Evolutionary conservation across 2,329 filamentous ascomycete genomes (phyloP).

Genomic region (Aspergillus awamori): DNA sequence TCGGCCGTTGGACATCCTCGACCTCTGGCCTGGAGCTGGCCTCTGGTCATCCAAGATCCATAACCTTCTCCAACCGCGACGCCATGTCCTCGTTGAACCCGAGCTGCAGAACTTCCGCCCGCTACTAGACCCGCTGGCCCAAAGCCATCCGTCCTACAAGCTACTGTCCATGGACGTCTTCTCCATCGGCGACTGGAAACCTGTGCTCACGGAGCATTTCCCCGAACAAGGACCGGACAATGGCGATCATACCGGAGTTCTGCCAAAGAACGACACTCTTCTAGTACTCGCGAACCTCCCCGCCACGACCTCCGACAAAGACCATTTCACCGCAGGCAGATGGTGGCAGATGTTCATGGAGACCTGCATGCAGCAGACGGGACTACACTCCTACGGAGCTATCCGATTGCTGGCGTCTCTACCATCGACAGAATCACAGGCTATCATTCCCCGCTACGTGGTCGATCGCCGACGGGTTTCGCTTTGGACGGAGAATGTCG

Average conservation of each 20-base stretch:
- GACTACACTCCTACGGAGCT: slow-evolving; percentile 75
- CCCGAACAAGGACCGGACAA: slow-evolving; percentile 54
- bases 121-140: slow-evolving; percentile 63
- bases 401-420: slow-evolving; percentile 79
- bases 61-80: slow-evolving; percentile 72
- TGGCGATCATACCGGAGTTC: slow-evolving; percentile 43
- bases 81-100: slow-evolving; percentile 81
- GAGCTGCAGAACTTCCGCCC: slow-evolving; percentile 60
- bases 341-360: slow-evolving; percentile 59
- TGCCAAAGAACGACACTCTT: slow-evolving; percentile 68
- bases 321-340: slow-evolving; percentile 55
- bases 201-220: slow-evolving; percentile 48
- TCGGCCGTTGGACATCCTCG: slow-evolving; percentile 79
- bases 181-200: slow-evolving; percentile 59
- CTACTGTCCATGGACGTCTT: slow-evolving; percentile 60
- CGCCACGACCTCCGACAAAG: slow-evolving; percentile 55
- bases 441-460: slow-evolving; percentile 64
- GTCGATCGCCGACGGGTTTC: slow-evolving; percentile 59
- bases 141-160: slow-evolving; percentile 50
- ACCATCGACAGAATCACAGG: slow-evolving; percentile 60
- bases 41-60: slow-evolving; percentile 79
- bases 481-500: slow-evolving; percentile 61
- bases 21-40: slow-evolving; percentile 79
- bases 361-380: slow-evolving; percentile 58
- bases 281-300: slow-evolving; percentile 72